Percentiles rank a stretch among this genome's conserved stretches.
Evolutionary conservation across 352 stramenopile species (phyloP).

Genomic region (Pythium coloratum): DNA sequence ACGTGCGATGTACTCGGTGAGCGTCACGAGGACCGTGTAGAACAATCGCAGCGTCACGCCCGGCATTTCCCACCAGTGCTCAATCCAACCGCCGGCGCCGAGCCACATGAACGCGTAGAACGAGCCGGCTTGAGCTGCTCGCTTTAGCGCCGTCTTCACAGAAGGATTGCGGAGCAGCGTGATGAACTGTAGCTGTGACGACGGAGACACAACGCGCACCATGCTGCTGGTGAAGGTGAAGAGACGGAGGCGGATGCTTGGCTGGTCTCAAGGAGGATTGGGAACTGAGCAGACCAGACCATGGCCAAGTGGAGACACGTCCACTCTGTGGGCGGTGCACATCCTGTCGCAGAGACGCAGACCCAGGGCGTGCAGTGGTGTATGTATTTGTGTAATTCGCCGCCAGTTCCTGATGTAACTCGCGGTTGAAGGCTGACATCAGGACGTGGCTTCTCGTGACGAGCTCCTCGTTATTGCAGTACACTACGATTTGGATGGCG

Average conservation of each 20-base stretch:
- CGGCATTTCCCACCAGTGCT: conserved; percentile 18
- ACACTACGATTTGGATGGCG: neutral
- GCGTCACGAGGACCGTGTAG: conserved; percentile 11
- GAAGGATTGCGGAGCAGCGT: neutral
- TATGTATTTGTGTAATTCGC: neutral
- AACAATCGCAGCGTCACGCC: conserved; percentile 12
- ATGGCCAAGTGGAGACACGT: too few species aligned
- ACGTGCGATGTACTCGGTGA: conserved; percentile 24
- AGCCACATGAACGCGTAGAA: conserved; percentile 14
- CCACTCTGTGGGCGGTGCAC: too few species aligned
- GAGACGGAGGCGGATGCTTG: neutral
- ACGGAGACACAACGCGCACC: neutral
- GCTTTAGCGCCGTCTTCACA: conserved; percentile 1
- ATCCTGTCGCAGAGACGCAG: neutral
- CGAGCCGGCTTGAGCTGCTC: conserved; percentile 17
- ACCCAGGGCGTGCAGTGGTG: neutral
- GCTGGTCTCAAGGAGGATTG: neutral
- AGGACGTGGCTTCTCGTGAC: neutral
- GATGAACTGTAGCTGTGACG: neutral
- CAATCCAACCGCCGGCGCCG: conserved; percentile 22
- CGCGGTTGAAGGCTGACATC: neutral
- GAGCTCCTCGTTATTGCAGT: neutral
- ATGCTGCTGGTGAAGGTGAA: neutral
- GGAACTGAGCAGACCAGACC: neutral
- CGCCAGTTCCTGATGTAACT: neutral